Evolutionary conservation across 495 filamentous ascomycete species (phyloP), one percentile per base, ranked within the genome.

Genomic region (Pyronema omphalodes): DNA sequence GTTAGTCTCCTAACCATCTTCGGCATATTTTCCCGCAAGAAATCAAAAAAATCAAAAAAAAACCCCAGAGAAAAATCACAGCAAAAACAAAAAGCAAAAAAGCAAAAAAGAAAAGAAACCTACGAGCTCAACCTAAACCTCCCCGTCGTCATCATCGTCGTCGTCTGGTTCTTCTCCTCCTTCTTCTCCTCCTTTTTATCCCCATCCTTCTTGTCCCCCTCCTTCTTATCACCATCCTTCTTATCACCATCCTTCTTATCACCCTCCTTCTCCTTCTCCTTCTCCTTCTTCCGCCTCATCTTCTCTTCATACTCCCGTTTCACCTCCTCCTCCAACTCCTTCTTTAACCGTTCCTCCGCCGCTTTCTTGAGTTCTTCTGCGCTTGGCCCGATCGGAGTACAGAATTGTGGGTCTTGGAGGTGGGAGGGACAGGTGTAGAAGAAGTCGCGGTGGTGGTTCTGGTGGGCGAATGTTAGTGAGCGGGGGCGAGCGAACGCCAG

Each of bases 361-460:
- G 19, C 44, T 12, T 33, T 37, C 19, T 14, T n/a, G 37, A 11
- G 37, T 3, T 44, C 44, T 19, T 23, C 41, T 23, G 14, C 12
- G 1, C n/a, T 51, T 6, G 19, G 18, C 36, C 9, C 15, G 19
- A 44, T n/a, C 37, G 29, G 6, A 3, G 14, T 6, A 40, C 1
- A 47, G 5, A 33, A 6, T 12, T 33, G 14, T 0, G 9, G 23
- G 44, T 35, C 17, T 23, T 33, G 86, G 7, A 95, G 73, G 67
- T 98, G 91, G 44, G 74, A 71, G 12, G 79, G 75, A 62, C 91
- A 98, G 36, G 89, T 74, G 64, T 91, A 94, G 68, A 98, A 96
- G 71, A 85, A 94, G 66, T 98, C 91, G 84, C 35, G 9, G 9
- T 18, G n/a, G n/a, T n/a, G n/a, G n/a, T n/a, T n/a, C n/a, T n/a